Percentiles rank a stretch among this genome's conserved stretches.
These are phyloP conservation scores for Daldinia decipiens DNA, from an alignment of 495 filamentous ascomycete species.

Conservation along the genomic window DNA sequence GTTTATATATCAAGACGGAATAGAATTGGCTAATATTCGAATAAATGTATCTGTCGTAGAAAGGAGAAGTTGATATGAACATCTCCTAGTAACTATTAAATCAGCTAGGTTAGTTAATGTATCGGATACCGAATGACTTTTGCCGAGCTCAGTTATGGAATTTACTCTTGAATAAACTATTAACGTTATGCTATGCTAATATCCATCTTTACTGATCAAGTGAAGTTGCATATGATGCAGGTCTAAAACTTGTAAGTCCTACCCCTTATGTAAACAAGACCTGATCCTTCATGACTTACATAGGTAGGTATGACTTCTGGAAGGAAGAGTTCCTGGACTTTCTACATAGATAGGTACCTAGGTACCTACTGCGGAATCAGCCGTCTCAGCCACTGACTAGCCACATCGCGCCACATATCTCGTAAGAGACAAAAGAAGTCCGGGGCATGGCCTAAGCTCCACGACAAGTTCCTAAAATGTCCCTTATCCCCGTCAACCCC, in stretches of 20 bases:
- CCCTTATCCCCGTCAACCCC: constrained; percentile 11
- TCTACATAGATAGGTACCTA: no score
- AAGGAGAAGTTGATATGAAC: neutral
- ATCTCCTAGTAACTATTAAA: neutral
- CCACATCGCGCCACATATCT: constrained; percentile 2
- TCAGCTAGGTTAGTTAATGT: no score
- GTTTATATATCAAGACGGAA: neutral
- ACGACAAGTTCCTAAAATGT: constrained; percentile 12
- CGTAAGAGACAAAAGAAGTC: constrained; percentile 1
- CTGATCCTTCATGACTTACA: neutral
- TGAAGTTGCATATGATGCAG: constrained; percentile 4
- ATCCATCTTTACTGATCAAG: neutral
- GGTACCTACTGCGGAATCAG: no score
- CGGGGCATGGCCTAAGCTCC: constrained; percentile 11
- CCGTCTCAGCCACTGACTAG: neutral
- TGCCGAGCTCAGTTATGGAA: neutral
- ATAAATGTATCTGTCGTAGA: neutral
- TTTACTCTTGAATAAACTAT: neutral
- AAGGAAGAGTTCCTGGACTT: no score
- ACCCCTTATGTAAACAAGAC: constrained; percentile 9
- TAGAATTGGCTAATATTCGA: neutral
- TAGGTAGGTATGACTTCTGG: no score
- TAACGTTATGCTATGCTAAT: neutral
- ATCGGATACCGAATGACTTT: neutral
- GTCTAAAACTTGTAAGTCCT: constrained; percentile 5